A percentile compares a stretch with the other conserved stretches of the same genome.
phyloP scores from a whole-genome alignment of 2,329 filamentous ascomycete species.

The Penicillium sp. region DNA sequence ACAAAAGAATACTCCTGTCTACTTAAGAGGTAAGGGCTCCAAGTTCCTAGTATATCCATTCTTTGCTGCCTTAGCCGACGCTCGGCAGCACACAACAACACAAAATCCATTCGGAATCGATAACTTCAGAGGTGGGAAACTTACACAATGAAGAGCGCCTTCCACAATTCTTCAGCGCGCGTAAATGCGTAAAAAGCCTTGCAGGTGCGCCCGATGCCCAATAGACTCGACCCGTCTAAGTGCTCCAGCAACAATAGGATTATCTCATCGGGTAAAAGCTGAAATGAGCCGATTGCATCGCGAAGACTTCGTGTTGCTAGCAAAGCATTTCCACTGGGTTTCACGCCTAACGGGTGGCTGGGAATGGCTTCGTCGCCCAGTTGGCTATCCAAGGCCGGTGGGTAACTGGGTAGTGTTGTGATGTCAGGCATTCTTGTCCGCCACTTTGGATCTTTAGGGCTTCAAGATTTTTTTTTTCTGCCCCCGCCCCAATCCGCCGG shows the following conservation, averaged over 20 bases:
- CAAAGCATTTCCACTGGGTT: slow-evolving; percentile 83
- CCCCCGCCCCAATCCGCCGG: slow-evolving; percentile 6
- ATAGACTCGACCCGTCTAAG: slow-evolving; percentile 65
- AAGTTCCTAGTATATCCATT: no score
- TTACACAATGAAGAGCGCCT: slow-evolving; percentile 80
- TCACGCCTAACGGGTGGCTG: slow-evolving; percentile 78
- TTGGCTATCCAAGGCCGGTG: slow-evolving; percentile 19
- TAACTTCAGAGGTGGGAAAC: slow-evolving; percentile 41
- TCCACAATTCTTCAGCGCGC: slow-evolving; percentile 85
- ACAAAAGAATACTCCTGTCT: no score
- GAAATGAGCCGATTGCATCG: slow-evolving; percentile 64
- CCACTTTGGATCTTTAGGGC: slow-evolving; percentile 21
- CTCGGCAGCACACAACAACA: background rate
- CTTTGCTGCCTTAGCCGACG: no score
- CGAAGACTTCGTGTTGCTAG: slow-evolving; percentile 68
- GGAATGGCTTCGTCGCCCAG: slow-evolving; percentile 59
- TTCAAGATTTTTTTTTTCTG: slow-evolving; percentile 22
- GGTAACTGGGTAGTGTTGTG: slow-evolving; percentile 29
- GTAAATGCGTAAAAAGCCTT: slow-evolving; percentile 85
- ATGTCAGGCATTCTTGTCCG: slow-evolving; percentile 36
- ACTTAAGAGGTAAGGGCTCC: no score
- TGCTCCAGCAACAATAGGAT: slow-evolving; percentile 74
- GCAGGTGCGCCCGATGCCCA: slow-evolving; percentile 73
- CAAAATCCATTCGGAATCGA: background rate
- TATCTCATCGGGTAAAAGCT: slow-evolving; percentile 75